These are phyloP conservation scores for Gentiana macrophylla DNA, from an alignment of 257 asterid genomes.

Conservation along the genomic window DNA sequence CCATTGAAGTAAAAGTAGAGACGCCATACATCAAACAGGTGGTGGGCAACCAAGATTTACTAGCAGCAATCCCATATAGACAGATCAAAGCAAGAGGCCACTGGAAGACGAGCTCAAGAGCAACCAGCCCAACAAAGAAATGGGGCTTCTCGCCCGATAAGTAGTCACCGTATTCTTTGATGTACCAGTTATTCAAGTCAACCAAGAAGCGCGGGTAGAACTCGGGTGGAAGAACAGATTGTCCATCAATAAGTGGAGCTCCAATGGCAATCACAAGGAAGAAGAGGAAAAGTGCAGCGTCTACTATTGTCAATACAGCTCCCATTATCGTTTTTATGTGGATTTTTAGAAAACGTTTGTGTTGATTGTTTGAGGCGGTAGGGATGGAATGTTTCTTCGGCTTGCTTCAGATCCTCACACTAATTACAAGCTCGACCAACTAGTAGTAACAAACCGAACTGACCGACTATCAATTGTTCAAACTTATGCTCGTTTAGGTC, in stretches of 20 bases:
- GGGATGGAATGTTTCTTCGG: no score
- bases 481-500: no score
- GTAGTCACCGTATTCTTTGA: slow-evolving; percentile 54
- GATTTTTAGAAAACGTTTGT: no score
- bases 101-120: slow-evolving; percentile 75
- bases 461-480: no score
- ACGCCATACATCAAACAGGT: slow-evolving; percentile 79
- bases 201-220: slow-evolving; percentile 47
- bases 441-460: no score
- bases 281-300: slow-evolving; percentile 46
- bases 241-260: slow-evolving; percentile 78
- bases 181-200: slow-evolving; percentile 61
- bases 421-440: no score
- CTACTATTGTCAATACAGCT: slow-evolving; percentile 38
- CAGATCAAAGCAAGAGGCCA: slow-evolving; percentile 71
- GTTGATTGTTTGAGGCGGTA: no score
- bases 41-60: slow-evolving; percentile 71
- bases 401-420: no score
- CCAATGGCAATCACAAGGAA: slow-evolving; percentile 54
- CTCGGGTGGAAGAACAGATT: slow-evolving; percentile 44
- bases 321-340: slow-evolving; percentile 27
- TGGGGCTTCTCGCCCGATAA: slow-evolving; percentile 61
- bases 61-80: slow-evolving; percentile 55
- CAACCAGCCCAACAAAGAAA: slow-evolving; percentile 72
- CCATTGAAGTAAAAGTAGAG: slow-evolving; percentile 60